These are phyloP conservation scores for Acaromyces ingoldii DNA, from an alignment of 1,284 basidiomycete genomes.

Conservation along the genomic window DNA sequence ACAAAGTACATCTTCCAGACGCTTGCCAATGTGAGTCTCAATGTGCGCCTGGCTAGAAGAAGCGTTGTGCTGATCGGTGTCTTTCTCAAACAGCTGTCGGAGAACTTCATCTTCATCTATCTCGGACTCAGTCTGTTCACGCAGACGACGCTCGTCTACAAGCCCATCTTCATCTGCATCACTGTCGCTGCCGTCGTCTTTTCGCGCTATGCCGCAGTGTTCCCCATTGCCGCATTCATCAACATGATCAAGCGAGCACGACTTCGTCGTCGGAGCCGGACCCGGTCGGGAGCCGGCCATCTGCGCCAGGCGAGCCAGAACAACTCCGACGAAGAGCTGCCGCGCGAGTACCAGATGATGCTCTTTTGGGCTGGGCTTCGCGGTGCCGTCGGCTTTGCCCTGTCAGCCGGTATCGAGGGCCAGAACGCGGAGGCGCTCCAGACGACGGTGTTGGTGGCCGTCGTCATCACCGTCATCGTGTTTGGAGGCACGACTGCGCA, in stretches of 20 bases:
- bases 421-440: slow-evolving; percentile 82
- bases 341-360: slow-evolving; percentile 54
- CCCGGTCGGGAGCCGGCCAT: slow-evolving; percentile 17
- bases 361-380: slow-evolving; percentile 96
- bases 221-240: slow-evolving; percentile 91
- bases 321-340: slow-evolving; percentile 37
- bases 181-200: slow-evolving; percentile 73
- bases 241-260: slow-evolving; percentile 81
- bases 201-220: slow-evolving; percentile 91
- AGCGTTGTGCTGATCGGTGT: no score
- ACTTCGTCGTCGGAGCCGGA: slow-evolving; percentile 59
- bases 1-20: slow-evolving; percentile 71
- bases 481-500: slow-evolving; percentile 94
- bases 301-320: slow-evolving; percentile 14
- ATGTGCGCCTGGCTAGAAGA: background rate
- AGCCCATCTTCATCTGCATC: slow-evolving; percentile 78
- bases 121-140: slow-evolving; percentile 95
- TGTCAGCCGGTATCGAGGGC: slow-evolving; percentile 90
- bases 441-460: slow-evolving; percentile 90
- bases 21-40: slow-evolving; percentile 31
- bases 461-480: slow-evolving; percentile 87
- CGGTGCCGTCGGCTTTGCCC: slow-evolving; percentile 92
- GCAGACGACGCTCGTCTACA: slow-evolving; percentile 78
- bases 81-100: slow-evolving; percentile 72
- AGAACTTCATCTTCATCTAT: slow-evolving; percentile 99